These are phyloP conservation scores for Phyllosticta citrichinensis DNA, from an alignment of 2,329 filamentous ascomycete species.

Conservation along the genomic window DNA sequence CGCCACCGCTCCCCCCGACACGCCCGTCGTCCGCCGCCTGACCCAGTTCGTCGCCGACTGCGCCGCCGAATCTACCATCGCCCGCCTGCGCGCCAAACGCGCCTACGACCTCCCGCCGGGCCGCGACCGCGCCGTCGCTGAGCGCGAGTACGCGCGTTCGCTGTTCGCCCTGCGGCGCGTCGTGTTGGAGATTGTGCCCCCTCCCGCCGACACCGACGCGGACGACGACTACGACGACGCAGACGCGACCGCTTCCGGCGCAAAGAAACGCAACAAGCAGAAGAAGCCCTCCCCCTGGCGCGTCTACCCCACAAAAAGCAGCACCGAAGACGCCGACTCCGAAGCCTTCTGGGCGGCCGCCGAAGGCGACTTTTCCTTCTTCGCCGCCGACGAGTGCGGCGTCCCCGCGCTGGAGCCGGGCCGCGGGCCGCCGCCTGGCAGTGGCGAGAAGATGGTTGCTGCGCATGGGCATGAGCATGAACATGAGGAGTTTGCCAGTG, in stretches of 20 bases:
- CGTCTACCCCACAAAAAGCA: constrained; percentile 39
- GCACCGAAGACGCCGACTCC: constrained; percentile 49
- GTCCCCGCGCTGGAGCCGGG: constrained; percentile 37
- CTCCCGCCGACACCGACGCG: neutral
- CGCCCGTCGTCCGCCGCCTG: constrained; percentile 29
- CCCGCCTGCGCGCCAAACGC: constrained; percentile 42
- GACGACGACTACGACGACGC: neutral
- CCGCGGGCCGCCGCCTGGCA: constrained; percentile 34
- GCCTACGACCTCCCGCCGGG: constrained; percentile 52
- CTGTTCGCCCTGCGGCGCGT: constrained; percentile 47
- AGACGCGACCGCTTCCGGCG: no score
- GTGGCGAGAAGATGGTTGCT: constrained; percentile 30
- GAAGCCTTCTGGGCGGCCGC: constrained; percentile 52
- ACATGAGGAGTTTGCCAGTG: constrained; percentile 11
- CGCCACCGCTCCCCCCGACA: constrained; percentile 21
- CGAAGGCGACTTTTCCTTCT: constrained; percentile 51
- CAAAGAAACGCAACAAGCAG: constrained; percentile 11
- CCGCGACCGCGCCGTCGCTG: constrained; percentile 37
- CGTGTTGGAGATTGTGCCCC: constrained; percentile 42
- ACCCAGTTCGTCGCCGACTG: constrained; percentile 47
- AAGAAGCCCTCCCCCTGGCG: constrained; percentile 33
- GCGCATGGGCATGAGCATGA: no score
- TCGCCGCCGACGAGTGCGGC: constrained; percentile 41
- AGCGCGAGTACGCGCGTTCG: constrained; percentile 38
- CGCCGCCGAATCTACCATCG: constrained; percentile 44